Evolutionary conservation across 2,329 filamentous ascomycete species (phyloP).

Genomic region (Chaetomium sp.): DNA sequence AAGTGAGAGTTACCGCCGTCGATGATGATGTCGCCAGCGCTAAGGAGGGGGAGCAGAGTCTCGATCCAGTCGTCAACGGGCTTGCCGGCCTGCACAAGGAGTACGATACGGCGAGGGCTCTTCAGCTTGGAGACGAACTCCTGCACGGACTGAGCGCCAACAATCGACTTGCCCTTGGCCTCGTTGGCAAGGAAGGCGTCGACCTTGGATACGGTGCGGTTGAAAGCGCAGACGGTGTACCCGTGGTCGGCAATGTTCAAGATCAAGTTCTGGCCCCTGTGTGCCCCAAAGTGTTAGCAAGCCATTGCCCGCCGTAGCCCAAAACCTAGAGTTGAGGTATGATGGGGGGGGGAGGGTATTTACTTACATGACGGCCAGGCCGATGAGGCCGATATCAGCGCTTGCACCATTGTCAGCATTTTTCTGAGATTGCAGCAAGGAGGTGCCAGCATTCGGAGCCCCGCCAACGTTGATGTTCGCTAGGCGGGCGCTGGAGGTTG

Average conservation of each 20-base stretch:
- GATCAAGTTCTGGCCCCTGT: conserved; percentile 75
- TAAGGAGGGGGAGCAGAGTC: conserved; percentile 76
- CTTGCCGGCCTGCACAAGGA: conserved; percentile 97
- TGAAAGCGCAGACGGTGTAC: conserved; percentile 97
- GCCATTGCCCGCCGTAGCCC: background rate
- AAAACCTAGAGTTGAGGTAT: background rate
- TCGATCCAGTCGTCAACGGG: conserved; percentile 99
- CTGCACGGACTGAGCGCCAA: conserved; percentile 87
- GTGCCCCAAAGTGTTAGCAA: conserved; percentile 5
- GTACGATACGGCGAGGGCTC: conserved; percentile 93
- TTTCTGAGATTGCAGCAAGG: conserved; percentile 27
- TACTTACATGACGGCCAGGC: conserved; percentile 80
- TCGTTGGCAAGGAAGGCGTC: conserved; percentile 88
- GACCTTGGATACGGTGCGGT: conserved; percentile 98
- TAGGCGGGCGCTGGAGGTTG: conserved; percentile 59
- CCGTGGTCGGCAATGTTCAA: conserved; percentile 84
- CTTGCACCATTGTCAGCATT: conserved; percentile 56
- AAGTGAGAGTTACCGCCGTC: conserved; percentile 99
- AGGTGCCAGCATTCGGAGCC: conserved; percentile 38
- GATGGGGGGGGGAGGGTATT: background rate
- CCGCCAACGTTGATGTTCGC: conserved; percentile 66
- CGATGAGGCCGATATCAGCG: conserved; percentile 87
- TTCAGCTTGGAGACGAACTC: conserved; percentile 97
- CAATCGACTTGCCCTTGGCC: conserved; percentile 90
- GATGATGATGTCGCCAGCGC: conserved; percentile 94